A percentile compares a stretch with the other conserved stretches of the same genome.
These are phyloP conservation scores for Neurospora sp. DNA, from an alignment of 495 filamentous ascomycete species.

Conservation along the genomic window DNA sequence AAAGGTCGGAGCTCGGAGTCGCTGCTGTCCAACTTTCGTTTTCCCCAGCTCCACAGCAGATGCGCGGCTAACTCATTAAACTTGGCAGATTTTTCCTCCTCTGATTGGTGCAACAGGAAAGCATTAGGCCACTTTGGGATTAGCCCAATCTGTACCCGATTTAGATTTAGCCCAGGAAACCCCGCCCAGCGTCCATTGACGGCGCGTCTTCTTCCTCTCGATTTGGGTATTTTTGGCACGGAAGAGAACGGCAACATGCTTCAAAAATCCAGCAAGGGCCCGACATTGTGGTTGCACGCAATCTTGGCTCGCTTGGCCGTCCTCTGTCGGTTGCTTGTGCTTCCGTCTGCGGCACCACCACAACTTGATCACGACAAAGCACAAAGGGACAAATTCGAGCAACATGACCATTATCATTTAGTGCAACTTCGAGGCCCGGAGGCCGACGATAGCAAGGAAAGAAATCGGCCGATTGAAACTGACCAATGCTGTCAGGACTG, in stretches of 20 bases:
- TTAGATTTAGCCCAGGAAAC: background rate
- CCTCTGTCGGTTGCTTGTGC: background rate
- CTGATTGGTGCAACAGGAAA: conserved; percentile 2
- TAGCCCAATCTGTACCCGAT: background rate
- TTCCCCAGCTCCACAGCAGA: background rate
- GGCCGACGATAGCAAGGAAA: background rate
- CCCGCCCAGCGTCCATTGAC: background rate
- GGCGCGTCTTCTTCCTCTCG: background rate
- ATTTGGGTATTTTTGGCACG: background rate
- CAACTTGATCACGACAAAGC: background rate
- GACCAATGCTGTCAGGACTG: background rate
- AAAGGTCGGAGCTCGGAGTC: background rate
- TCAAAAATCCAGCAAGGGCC: background rate
- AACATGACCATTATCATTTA: too few relatives aligned
- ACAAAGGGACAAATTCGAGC: too few relatives aligned
- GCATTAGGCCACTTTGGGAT: background rate
- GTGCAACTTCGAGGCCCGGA: too few relatives aligned
- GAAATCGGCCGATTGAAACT: background rate
- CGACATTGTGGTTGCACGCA: background rate
- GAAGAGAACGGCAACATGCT: background rate
- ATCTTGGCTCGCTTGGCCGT: background rate
- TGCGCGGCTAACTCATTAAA: conserved; percentile 23
- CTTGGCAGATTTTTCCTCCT: conserved; percentile 4
- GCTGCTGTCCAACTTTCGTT: background rate
- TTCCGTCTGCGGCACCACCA: background rate